Conservation (phyloP, 345 rosid species). For the Boechera divaricarpa region DNA sequence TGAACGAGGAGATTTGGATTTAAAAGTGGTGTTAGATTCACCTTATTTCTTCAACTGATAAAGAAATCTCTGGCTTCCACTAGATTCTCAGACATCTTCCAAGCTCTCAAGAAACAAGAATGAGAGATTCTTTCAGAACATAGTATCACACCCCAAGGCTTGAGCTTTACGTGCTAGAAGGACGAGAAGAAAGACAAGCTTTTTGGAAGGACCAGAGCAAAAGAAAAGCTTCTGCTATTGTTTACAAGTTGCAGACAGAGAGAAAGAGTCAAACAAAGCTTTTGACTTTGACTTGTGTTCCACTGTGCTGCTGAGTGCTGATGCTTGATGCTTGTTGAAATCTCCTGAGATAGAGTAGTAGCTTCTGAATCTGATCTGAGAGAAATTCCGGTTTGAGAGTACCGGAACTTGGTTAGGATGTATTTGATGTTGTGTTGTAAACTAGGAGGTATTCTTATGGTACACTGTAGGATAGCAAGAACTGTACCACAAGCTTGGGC, state of each 20-base stretch:
- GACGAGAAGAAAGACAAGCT: slow-evolving; percentile 8
- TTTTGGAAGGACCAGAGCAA: slow-evolving; percentile 25
- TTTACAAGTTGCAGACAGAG: slow-evolving; percentile 30
- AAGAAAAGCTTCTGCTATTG: slow-evolving; percentile 28
- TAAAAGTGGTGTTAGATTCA: slow-evolving; percentile 73
- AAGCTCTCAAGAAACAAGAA: slow-evolving; percentile 30
- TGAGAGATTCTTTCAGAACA: slow-evolving; percentile 30
- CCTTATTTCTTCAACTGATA: slow-evolving; percentile 93
- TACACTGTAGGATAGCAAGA: slow-evolving; percentile 22
- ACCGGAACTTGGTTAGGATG: slow-evolving; percentile 32
- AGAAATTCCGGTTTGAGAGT: slow-evolving; percentile 20
- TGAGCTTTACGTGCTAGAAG: slow-evolving; percentile 34
- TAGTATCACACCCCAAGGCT: slow-evolving; percentile 32
- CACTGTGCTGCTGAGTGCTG: slow-evolving; percentile 21
- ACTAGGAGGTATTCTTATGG: slow-evolving; percentile 6
- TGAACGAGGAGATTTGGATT: slow-evolving; percentile 86
- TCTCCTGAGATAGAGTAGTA: slow-evolving; percentile 6
- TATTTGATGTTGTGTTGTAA: slow-evolving; percentile 32
- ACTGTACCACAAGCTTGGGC: slow-evolving; percentile 26
- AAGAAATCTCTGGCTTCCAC: slow-evolving; percentile 34
- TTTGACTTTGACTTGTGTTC: slow-evolving; percentile 4
- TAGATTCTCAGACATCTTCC: slow-evolving; percentile 30
- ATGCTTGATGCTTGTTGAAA: slow-evolving; percentile 8
- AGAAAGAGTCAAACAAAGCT: background rate
- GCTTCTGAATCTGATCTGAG: background rate